A percentile compares a stretch with the other conserved stretches of the same genome.
These are phyloP conservation scores for Urostyla sp. DNA, from an alignment of 73 alveolate species.

Conservation along the genomic window DNA sequence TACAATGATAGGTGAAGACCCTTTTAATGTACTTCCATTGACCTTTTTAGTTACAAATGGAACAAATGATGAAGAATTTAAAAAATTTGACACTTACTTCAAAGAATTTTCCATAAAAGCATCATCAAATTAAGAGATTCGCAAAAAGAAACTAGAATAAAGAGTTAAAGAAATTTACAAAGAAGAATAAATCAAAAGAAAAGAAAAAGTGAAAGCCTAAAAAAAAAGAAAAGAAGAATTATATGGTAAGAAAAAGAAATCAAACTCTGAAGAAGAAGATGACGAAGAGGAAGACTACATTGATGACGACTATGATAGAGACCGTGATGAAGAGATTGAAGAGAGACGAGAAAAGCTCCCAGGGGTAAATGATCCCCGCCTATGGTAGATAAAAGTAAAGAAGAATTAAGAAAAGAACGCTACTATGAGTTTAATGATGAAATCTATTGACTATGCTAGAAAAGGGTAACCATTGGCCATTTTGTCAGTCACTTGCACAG, in stretches of 20 bases:
- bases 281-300: slow-evolving; percentile 75
- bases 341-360: slow-evolving; percentile 82
- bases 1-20: slow-evolving; percentile 59
- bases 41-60: slow-evolving; percentile 80
- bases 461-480: slow-evolving; percentile 71
- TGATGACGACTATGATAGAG: slow-evolving; percentile 65
- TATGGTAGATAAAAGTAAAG: slow-evolving; percentile 87
- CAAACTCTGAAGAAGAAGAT: slow-evolving; percentile 56
- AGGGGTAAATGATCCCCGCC: slow-evolving; percentile 80
- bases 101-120: background rate
- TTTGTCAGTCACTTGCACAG: slow-evolving; percentile 82
- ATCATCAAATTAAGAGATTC: too few species aligned
- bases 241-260: slow-evolving; percentile 8
- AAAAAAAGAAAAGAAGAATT: background rate
- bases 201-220: background rate
- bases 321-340: slow-evolving; percentile 39
- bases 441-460: slow-evolving; percentile 71
- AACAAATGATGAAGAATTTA: slow-evolving; percentile 70
- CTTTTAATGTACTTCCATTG: slow-evolving; percentile 77
- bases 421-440: slow-evolving; percentile 77
- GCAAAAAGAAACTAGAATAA: background rate
- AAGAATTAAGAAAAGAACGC: slow-evolving; percentile 90
- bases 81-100: slow-evolving; percentile 37
- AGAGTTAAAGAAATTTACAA: slow-evolving; percentile 2
- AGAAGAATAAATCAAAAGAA: background rate